Base-by-base conservation (phyloP, 495 filamentous ascomycete genomes). In the Friedmanniomyces endolithicus region DNA sequence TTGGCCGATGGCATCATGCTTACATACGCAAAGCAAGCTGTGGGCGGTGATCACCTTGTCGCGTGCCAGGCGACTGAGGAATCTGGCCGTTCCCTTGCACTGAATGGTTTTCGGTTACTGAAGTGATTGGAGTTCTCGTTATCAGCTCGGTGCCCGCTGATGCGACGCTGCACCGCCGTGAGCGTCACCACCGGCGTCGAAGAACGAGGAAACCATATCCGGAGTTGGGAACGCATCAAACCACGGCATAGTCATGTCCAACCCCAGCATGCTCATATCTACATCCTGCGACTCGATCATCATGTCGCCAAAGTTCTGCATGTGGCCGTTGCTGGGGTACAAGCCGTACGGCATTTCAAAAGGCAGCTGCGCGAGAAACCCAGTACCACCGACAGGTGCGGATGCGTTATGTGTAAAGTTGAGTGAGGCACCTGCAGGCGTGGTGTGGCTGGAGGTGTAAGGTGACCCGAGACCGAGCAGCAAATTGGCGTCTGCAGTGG, bases 201-300 rank as follows among this genome's bases (percentile, higher is more conserved):
- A 47, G 51, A 54, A 54, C 37, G 19, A 31, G 14, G 17, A 23
- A 2, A 52, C 14, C 31, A 46, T 37, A 14, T 54, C 51, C 11
- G 44, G 34, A 2, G 31, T 23, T 31, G 53, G 44, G 25, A 29
- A 55, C 6, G 53, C 50, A 40, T 84, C 80, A 17, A 84, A 71
- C 80, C 81, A 86, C 6, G 81, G 79, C 48, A 83, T 70, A 35
- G 8, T 19, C 67, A 84, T 82, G 22, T 81, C 75, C 6, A 72
- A 72, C 14, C 71, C 74, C 12, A 78, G 67, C 17, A 67, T 62
- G 19, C 69, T 71, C 75, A 85, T 80, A 62, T 84, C 80, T 46
- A 86, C 75, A 53, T 87, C 84, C 51, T 83, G 81, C 54, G 75
- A 82, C 63, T 86, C 80, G 56, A 87, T 86, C 56, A 82, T 78